Evolutionary conservation across 768 basidiomycete species (phyloP).

Genomic region (Cyathus striatus): DNA sequence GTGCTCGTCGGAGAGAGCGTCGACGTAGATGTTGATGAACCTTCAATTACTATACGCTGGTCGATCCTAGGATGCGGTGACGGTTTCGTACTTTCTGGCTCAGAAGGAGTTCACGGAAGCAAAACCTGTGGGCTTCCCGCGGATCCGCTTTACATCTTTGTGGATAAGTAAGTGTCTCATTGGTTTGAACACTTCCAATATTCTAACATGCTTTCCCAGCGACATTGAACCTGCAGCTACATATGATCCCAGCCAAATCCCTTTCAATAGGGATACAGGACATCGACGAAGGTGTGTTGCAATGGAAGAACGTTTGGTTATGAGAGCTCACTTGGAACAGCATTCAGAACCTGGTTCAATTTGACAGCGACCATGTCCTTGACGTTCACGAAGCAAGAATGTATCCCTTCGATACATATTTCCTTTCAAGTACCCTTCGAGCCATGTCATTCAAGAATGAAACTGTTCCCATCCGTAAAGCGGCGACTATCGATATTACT

Average conservation of each 20-base stretch:
- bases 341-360: conserved; percentile 50
- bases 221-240: conserved; percentile 26
- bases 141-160: conserved; percentile 35
- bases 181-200: conserved; percentile 1
- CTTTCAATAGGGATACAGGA: conserved; percentile 33
- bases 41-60: conserved; percentile 51
- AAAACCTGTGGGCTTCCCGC: conserved; percentile 41
- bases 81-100: conserved; percentile 36
- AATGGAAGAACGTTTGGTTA: background rate
- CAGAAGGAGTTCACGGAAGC: conserved; percentile 41
- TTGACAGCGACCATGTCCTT: conserved; percentile 51
- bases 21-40: conserved; percentile 56
- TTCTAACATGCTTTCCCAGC: conserved; percentile 14
- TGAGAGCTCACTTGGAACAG: conserved; percentile 18
- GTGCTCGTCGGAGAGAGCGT: conserved; percentile 53
- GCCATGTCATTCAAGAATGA: conserved; percentile 26
- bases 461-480: conserved; percentile 35
- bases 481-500: conserved; percentile 37
- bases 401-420: conserved; percentile 56
- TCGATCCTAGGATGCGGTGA: conserved; percentile 48
- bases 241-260: conserved; percentile 44
- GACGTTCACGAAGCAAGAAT: conserved; percentile 49
- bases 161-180: conserved; percentile 37
- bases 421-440: conserved; percentile 43
- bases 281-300: conserved; percentile 34